Percentiles rank a stretch among this genome's conserved stretches.
phyloP scores from a whole-genome alignment of 2,329 filamentous ascomycete genomes.

The Botrytis porri region DNA sequence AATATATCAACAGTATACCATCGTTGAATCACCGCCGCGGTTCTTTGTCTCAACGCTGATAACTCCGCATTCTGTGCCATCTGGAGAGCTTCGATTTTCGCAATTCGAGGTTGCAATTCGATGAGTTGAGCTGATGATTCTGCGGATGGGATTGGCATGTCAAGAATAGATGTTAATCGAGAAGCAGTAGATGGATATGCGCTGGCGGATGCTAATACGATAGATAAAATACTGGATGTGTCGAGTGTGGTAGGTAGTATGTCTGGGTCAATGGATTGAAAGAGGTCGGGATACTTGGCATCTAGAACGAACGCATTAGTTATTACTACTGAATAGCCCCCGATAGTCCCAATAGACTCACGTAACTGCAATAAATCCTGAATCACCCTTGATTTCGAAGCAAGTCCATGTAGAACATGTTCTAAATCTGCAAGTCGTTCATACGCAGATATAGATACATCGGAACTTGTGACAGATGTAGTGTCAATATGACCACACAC shows the following conservation, averaged over 20 bases:
- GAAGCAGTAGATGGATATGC: conserved; percentile 38
- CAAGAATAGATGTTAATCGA: conserved; percentile 36
- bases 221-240: conserved; percentile 31
- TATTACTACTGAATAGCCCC: background rate
- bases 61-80: conserved; percentile 35
- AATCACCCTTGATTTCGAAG: conserved; percentile 35
- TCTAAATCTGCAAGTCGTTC: conserved; percentile 28
- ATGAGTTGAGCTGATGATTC: conserved; percentile 37
- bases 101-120: conserved; percentile 36
- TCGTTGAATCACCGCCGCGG: conserved; percentile 34
- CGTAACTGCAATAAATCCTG: conserved; percentile 38
- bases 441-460: conserved; percentile 22
- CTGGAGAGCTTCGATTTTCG: conserved; percentile 36
- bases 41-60: conserved; percentile 33
- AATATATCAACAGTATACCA: conserved; percentile 37
- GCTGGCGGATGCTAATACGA: conserved; percentile 37
- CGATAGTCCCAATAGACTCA: conserved; percentile 22
- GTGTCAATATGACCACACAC: conserved; percentile 29
- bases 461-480: conserved; percentile 13
- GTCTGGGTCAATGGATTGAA: conserved; percentile 32
- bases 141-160: conserved; percentile 36
- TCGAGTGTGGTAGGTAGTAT: conserved; percentile 35
- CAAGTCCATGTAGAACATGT: conserved; percentile 32
- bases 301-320: conserved; percentile 29
- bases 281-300: conserved; percentile 37